These are phyloP conservation scores for Aspergillus sp. DNA, from an alignment of 2,329 filamentous ascomycete species.

Conservation along the genomic window DNA sequence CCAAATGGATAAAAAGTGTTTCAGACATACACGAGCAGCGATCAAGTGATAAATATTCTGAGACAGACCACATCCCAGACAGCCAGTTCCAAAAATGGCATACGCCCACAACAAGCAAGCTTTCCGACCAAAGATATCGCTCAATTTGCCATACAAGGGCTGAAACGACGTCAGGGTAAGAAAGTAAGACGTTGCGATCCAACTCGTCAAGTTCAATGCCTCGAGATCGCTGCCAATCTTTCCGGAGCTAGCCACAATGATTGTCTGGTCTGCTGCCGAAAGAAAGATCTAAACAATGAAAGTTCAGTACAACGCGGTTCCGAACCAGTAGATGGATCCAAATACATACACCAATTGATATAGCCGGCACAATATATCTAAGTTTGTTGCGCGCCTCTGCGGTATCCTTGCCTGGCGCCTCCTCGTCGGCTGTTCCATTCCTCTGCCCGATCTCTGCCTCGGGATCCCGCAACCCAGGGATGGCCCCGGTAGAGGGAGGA, in stretches of 20 bases:
- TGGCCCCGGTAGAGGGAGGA: constrained; percentile 23
- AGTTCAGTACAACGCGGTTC: constrained; percentile 5
- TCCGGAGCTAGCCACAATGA: constrained; percentile 75
- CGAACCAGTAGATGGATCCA: too few species aligned
- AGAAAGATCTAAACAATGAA: constrained; percentile 60
- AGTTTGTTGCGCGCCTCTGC: constrained; percentile 52
- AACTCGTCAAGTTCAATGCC: constrained; percentile 71
- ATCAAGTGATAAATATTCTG: constrained; percentile 65
- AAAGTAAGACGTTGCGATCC: constrained; percentile 71
- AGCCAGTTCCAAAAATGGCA: constrained; percentile 53
- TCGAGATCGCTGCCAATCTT: constrained; percentile 74
- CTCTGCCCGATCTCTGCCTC: constrained; percentile 21
- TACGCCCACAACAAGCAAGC: constrained; percentile 52
- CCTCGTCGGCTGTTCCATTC: constrained; percentile 9
- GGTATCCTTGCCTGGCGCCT: constrained; percentile 29
- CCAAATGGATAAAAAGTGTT: constrained; percentile 35
- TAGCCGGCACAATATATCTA: constrained; percentile 59
- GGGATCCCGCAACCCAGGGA: constrained; percentile 19
- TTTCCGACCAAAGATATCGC: constrained; percentile 60
- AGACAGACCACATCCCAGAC: constrained; percentile 56
- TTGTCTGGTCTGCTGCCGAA: constrained; percentile 71
- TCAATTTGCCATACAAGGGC: constrained; percentile 62
- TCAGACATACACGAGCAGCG: constrained; percentile 52
- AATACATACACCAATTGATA: constrained; percentile 58
- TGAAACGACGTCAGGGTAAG: constrained; percentile 74